Percentiles rank a stretch among this genome's conserved stretches.
Conservation (phyloP, 768 basidiomycete genomes). For the Hirschioporus abietinus region DNA sequence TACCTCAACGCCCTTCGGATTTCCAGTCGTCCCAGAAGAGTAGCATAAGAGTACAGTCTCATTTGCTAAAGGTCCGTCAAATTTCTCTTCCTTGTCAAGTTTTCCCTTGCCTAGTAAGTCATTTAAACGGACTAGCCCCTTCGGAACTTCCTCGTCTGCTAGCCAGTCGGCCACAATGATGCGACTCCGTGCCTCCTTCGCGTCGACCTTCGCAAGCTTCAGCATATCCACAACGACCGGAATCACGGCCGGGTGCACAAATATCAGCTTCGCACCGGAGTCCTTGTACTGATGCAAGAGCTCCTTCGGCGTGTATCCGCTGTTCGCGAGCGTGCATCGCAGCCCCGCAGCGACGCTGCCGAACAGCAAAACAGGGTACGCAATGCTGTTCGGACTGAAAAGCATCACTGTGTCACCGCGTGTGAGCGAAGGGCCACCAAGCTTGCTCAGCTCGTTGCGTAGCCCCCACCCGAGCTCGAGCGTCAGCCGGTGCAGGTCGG, state of each 20-base stretch:
- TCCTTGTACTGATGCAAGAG: conserved; percentile 68
- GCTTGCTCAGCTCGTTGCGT: conserved; percentile 22
- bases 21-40: conserved; percentile 66
- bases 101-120: conserved; percentile 47
- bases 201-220: conserved; percentile 38
- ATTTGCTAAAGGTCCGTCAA: conserved; percentile 44
- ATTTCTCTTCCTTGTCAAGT: conserved; percentile 47
- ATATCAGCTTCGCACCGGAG: conserved; percentile 56
- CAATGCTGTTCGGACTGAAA: conserved; percentile 64
- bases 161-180: conserved; percentile 47
- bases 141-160: conserved; percentile 20
- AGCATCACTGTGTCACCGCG: conserved; percentile 58
- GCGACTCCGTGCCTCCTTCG: conserved; percentile 42
- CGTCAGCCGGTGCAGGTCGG: conserved; percentile 44
- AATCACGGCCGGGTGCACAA: conserved; percentile 60
- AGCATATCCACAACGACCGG: conserved; percentile 54
- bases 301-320: conserved; percentile 61
- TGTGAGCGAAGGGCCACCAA: conserved; percentile 25
- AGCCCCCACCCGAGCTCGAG: conserved; percentile 58
- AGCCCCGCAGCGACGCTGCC: conserved; percentile 59
- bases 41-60: conserved; percentile 68
- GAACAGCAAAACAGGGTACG: conserved; percentile 44
- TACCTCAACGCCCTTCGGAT: conserved; percentile 65
- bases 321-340: conserved; percentile 68
- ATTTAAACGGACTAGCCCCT: conserved; percentile 35